Evolutionary conservation across 2,329 filamentous ascomycete species (phyloP), one percentile per base, ranked within the genome.

Genomic region (Dothideomycetes sp.): DNA sequence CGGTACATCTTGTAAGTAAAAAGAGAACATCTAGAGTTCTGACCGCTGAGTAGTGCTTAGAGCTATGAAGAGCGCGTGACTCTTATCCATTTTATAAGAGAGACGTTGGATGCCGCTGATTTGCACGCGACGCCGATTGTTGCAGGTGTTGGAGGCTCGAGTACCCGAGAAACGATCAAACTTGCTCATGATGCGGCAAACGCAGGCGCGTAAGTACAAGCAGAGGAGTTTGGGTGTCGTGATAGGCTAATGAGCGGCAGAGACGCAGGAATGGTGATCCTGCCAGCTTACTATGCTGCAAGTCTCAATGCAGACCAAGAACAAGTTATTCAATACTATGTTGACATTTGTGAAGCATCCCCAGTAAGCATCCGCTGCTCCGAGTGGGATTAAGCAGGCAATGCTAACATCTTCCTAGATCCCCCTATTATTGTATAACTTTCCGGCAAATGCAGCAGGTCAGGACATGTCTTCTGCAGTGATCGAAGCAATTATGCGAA

Each of bases 371-470:
- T 27, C 7, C 12, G 7, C 8, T n/a, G 12, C 3, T n/a, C 7
- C 2, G 15, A 9, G 14, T 36, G 14, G 9, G 19, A 29, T 22
- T 36, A 24, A 19, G 34, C 14, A 15, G 11, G 7, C n/a, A 10
- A 19, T 7, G 19, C 29, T 9, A 30, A 14, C 15, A 19, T 10
- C 3, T n/a, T 8, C 7, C 5, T 15, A 37, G 35, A 37, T 37
- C 17, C 37, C 37, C 8, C 12, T 38, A 12, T 18, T 38, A 16
- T 18, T 38, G 37, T 38, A 38, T 27, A 38, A 38, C 16, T 38
- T 38, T 27, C 37, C 37, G 17, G 29, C 37, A 2, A 33, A 32
- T 15, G 29, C 37, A 3, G 37, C 37, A 5, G 37, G 37, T 15
- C 29, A 32, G 19, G 37, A 38, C 19, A 18, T 38, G 29, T 19